phyloP scores from a whole-genome alignment of 805 yeast genomes.

The Myxozyma monticola region DNA sequence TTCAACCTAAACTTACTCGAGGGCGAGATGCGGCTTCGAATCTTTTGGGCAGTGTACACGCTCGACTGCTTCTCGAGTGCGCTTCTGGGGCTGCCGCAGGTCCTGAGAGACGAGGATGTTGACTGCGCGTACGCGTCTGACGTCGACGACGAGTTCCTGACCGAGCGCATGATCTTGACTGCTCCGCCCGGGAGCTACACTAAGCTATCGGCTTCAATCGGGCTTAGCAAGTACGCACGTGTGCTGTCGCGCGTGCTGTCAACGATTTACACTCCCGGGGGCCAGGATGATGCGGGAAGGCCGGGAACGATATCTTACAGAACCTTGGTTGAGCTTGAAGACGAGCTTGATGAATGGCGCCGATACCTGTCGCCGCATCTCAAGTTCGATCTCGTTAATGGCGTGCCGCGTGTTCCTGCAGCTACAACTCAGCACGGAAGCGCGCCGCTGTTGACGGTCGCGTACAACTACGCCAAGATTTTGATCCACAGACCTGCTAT shows the following conservation, averaged over 20 bases:
- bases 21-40: constrained; percentile 77
- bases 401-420: constrained; percentile 33
- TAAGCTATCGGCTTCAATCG: constrained; percentile 28
- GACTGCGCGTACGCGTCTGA: constrained; percentile 75
- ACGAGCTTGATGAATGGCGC: constrained; percentile 77
- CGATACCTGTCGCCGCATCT: constrained; percentile 62
- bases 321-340: constrained; percentile 47
- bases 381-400: constrained; percentile 54
- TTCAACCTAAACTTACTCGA: constrained; percentile 57
- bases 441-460: constrained; percentile 49
- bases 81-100: constrained; percentile 78
- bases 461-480: constrained; percentile 63
- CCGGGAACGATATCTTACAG: constrained; percentile 20
- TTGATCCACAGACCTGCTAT: constrained; percentile 60
- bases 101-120: constrained; percentile 75
- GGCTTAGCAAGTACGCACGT: constrained; percentile 20
- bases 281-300: not conserved
- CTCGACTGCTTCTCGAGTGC: constrained; percentile 75
- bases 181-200: constrained; percentile 35
- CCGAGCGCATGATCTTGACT: constrained; percentile 18
- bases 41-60: constrained; percentile 82
- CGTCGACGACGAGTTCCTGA: constrained; percentile 35
- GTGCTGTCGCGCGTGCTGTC: constrained; percentile 71
- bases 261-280: constrained; percentile 40
- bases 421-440: constrained; percentile 24